Conservation (phyloP, 1,139 yeast species). For the Lodderomyces pseudojiufengensis region DNA sequence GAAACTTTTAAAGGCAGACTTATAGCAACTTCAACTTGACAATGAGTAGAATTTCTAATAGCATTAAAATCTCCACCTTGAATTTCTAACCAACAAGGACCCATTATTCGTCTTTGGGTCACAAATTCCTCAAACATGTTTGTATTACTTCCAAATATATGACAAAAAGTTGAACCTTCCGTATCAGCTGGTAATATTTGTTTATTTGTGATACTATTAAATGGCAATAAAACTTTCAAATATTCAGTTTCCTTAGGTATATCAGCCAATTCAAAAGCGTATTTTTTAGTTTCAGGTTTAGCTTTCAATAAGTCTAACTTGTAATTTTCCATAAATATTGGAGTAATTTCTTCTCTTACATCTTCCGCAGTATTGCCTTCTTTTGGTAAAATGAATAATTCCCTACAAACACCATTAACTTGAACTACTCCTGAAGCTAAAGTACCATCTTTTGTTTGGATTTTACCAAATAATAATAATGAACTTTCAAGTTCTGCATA, state of each 20-base stretch:
- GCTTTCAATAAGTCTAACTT: conserved; percentile 64
- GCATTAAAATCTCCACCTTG: conserved; percentile 57
- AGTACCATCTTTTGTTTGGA: conserved; percentile 54
- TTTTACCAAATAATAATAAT: conserved; percentile 80
- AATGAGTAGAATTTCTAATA: conserved; percentile 71
- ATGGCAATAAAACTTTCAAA: conserved; percentile 75
- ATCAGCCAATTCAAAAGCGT: conserved; percentile 82
- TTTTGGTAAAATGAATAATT: conserved; percentile 77
- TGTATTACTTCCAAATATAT: conserved; percentile 76
- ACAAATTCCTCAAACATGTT: conserved; percentile 84
- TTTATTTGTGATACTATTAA: conserved; percentile 51
- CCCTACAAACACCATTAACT: conserved; percentile 65
- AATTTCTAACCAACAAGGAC: conserved; percentile 94
- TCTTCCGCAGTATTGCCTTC: conserved; percentile 54
- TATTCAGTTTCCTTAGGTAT: conserved; percentile 82
- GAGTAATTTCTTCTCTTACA: conserved; percentile 73
- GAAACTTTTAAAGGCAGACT: conserved; percentile 46
- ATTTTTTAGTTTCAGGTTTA: conserved; percentile 70
- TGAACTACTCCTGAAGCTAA: conserved; percentile 77
- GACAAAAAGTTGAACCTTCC: conserved; percentile 73
- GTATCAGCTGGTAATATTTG: conserved; percentile 57
- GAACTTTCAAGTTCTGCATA: conserved; percentile 72
- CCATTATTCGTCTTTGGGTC: conserved; percentile 80
- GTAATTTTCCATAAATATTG: conserved; percentile 57
- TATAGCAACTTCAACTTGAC: conserved; percentile 70